Evolutionary conservation across 768 basidiomycete genomes (phyloP).

Genomic region (Kwoniella heveanensis): DNA sequence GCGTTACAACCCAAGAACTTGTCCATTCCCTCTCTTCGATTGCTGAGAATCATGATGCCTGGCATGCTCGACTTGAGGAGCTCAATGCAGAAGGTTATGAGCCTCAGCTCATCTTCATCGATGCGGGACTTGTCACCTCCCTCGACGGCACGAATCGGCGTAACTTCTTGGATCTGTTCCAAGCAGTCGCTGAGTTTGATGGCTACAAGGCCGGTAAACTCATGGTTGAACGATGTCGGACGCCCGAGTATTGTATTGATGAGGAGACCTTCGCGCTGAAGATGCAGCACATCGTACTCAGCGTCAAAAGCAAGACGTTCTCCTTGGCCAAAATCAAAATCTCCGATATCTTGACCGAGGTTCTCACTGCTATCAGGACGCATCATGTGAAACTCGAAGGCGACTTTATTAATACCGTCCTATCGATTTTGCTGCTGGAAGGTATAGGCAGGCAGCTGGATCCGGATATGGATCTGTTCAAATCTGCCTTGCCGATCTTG

Average conservation of each 20-base stretch:
- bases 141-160: slow-evolving; percentile 77
- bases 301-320: slow-evolving; percentile 94
- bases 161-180: slow-evolving; percentile 96
- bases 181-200: slow-evolving; percentile 93
- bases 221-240: slow-evolving; percentile 92
- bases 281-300: slow-evolving; percentile 93
- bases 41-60: slow-evolving; percentile 62
- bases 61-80: slow-evolving; percentile 69
- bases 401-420: slow-evolving; percentile 97
- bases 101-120: slow-evolving; percentile 93
- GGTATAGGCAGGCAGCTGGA: slow-evolving; percentile 94
- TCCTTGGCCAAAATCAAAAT: slow-evolving; percentile 96
- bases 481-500: slow-evolving; percentile 89
- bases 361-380: slow-evolving; percentile 77
- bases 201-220: slow-evolving; percentile 92
- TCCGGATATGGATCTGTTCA: slow-evolving; percentile 89
- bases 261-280: slow-evolving; percentile 94
- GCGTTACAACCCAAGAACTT: slow-evolving; percentile 57
- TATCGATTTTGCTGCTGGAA: slow-evolving; percentile 88
- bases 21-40: slow-evolving; percentile 71
- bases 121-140: slow-evolving; percentile 90
- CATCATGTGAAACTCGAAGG: slow-evolving; percentile 99
- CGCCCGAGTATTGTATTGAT: slow-evolving; percentile 86
- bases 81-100: slow-evolving; percentile 75
- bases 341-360: slow-evolving; percentile 85